Evolutionary conservation across 805 yeast genomes (phyloP), one percentile per base, ranked within the genome.

Genomic region (Starmera caribaea): DNA sequence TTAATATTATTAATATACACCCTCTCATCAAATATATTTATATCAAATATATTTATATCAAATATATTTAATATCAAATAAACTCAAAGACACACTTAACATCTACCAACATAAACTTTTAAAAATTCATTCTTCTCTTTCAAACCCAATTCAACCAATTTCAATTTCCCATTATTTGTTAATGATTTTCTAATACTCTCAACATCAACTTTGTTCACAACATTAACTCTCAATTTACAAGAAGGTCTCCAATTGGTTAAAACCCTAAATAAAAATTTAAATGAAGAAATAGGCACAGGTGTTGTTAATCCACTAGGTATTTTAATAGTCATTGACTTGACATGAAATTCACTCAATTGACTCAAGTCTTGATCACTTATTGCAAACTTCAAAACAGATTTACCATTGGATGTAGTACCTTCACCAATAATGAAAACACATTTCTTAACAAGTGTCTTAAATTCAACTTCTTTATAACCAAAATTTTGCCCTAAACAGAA

Each of bases 371-470:
- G 16, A 12, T n/a, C 53, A 55, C 6, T 45, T 11, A 62, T 34
- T 5, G 64, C 62, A 40, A 83, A 72, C 3, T 86, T 76, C 44
- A 89, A 66, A 1, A 89, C 54, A 0, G 88, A 78, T 45, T 79
- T 78, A 38, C 94, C 92, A 54, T 89, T 90, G 0, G 95, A 76
- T 0, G 95, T 70, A 0, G 95, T 84, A 0, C 95, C 95, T 53
- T 88, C 97, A 3, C 80, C 68, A 42, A 87, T 76, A 16, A 82
- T 48, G 38, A 71, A 79, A 4, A 76, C 66, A 0, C 67, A 61
- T 33, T 71, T 68, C n/a, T 67, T 64, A 4, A 57, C 54, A 16
- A 59, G 50, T 26, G 54, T 46, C 1, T 41, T 32, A 4, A 41
- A 35, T 17, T 47, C 44, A 6, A 48, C 44, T 38, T 39, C 39